phyloP scores from a whole-genome alignment of 768 basidiomycete species.

The Russula compacta region DNA sequence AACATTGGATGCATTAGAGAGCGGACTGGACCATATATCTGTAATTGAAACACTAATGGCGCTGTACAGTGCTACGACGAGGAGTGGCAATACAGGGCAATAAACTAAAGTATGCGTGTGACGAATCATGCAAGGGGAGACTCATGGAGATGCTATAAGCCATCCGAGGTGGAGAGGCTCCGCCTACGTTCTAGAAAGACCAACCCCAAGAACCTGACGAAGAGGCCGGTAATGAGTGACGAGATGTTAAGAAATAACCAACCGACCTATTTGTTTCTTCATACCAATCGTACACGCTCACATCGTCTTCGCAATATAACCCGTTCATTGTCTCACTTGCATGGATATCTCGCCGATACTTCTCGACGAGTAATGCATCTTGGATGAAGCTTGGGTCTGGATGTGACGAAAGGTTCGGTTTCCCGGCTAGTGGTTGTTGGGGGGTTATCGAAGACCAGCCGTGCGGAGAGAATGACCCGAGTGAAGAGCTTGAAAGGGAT shows the following conservation, averaged over 20 bases:
- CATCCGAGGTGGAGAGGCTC: slow-evolving; percentile 17
- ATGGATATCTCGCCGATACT: not conserved
- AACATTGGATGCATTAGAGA: not conserved
- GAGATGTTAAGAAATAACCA: not conserved
- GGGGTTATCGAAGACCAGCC: not conserved
- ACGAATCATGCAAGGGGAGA: not conserved
- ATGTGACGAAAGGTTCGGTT: not conserved
- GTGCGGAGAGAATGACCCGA: not conserved
- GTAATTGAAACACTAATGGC: slow-evolving; percentile 1
- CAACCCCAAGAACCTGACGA: slow-evolving; percentile 48
- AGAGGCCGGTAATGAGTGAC: not conserved
- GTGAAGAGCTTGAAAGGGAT: not conserved
- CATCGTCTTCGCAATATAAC: slow-evolving; percentile 3
- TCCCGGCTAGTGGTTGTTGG: not conserved
- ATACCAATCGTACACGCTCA: slow-evolving; percentile 38
- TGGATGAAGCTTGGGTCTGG: not conserved
- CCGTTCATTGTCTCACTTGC: not conserved
- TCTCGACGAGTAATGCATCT: not conserved
- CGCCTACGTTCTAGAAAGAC: slow-evolving; percentile 54
- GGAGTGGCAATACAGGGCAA: slow-evolving; percentile 1
- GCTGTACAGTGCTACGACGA: not conserved
- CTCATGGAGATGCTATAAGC: not conserved
- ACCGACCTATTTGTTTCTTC: slow-evolving; percentile 56
- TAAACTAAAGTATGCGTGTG: not conserved
- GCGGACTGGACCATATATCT: not conserved